phyloP scores from a whole-genome alignment of 768 basidiomycete species.

The Amanita molliuscula region DNA sequence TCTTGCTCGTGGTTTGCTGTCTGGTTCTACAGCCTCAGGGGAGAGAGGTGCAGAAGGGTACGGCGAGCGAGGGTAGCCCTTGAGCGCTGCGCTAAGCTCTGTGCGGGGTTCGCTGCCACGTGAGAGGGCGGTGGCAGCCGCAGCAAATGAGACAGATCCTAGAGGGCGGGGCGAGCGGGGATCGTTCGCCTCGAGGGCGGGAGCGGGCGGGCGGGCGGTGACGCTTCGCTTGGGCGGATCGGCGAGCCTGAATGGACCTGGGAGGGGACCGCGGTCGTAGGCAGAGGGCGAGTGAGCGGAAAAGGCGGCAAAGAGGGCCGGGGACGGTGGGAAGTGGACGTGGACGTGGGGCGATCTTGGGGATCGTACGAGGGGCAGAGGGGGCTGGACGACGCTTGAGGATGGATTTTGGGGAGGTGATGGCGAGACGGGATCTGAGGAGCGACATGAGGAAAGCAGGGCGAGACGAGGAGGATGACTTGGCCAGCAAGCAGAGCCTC shows the following conservation, averaged over 20 bases:
- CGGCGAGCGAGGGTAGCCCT: constrained; percentile 30
- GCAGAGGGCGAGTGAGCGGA: constrained; percentile 44
- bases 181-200: constrained; percentile 18
- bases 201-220: too few species aligned
- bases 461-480: constrained; percentile 28
- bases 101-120: constrained; percentile 8
- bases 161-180: constrained; percentile 29
- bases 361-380: constrained; percentile 22
- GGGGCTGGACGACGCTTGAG: constrained; percentile 26
- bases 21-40: constrained; percentile 10
- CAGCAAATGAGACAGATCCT: constrained; percentile 10
- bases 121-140: constrained; percentile 6
- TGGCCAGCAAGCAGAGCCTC: constrained; percentile 35
- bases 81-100: constrained; percentile 19
- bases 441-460: constrained; percentile 29
- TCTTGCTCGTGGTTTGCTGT: constrained; percentile 11
- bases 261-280: constrained; percentile 51
- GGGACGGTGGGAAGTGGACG: constrained; percentile 61
- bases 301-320: constrained; percentile 44
- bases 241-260: constrained; percentile 22
- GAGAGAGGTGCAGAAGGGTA: constrained; percentile 26
- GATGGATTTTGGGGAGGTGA: constrained; percentile 21
- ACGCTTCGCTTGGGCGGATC: constrained; percentile 19
- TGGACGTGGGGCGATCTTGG: constrained; percentile 45
- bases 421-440: constrained; percentile 15